Evolutionary conservation across 1,284 basidiomycete genomes (phyloP).

Genomic region (Uromyces viciae-fabae): DNA sequence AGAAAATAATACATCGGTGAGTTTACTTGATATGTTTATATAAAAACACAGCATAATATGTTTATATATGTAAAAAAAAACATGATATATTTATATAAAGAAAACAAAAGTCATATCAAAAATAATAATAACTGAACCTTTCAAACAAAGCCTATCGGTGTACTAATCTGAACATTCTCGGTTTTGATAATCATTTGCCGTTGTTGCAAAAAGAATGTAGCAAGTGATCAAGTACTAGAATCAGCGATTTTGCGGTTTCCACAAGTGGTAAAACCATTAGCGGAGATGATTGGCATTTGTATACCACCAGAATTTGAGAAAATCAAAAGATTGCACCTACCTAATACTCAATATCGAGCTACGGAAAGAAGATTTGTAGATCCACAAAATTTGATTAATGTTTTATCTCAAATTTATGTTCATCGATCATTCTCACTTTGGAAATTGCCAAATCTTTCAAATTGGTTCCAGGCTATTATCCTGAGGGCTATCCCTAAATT

Average conservation of each 20-base stretch:
- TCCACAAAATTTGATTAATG: constrained; percentile 55
- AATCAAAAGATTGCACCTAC: constrained; percentile 63
- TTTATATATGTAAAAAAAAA: too few relatives aligned
- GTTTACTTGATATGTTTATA: not conserved
- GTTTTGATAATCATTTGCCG: too few relatives aligned
- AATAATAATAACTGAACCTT: too few relatives aligned
- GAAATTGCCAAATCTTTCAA: constrained; percentile 66
- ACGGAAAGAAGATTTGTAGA: constrained; percentile 63
- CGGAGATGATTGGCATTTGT: constrained; percentile 72
- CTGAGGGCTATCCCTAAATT: constrained; percentile 17
- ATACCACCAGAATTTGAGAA: constrained; percentile 63
- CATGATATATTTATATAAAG: too few relatives aligned
- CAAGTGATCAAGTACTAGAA: constrained; percentile 65
- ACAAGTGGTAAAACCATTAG: constrained; percentile 70
- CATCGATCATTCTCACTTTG: constrained; percentile 71
- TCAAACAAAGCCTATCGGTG: too few relatives aligned
- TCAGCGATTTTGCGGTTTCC: constrained; percentile 75
- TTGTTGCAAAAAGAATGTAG: too few relatives aligned
- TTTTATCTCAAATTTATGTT: constrained; percentile 79
- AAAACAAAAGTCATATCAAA: too few relatives aligned
- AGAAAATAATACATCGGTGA: not conserved
- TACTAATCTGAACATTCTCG: too few relatives aligned
- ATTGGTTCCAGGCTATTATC: constrained; percentile 63
- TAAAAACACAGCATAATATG: not conserved
- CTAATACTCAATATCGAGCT: too few relatives aligned